phyloP scores from a whole-genome alignment of 208 protist genomes.

The Trypanosoma caninum region DNA sequence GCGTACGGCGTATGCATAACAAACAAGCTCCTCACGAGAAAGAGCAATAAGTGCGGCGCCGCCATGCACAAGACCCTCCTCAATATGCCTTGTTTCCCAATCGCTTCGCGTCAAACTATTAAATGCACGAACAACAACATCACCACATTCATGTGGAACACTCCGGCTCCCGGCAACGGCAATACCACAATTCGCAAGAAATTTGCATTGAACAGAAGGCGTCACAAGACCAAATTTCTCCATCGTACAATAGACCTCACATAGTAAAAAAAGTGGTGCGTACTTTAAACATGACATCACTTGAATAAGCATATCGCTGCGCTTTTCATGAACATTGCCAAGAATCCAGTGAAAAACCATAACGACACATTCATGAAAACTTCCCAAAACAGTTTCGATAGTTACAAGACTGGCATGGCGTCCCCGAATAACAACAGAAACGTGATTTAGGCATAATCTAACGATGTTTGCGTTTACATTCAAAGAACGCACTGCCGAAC shows the following conservation, averaged over 20 bases:
- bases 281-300: constrained; percentile 31
- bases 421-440: constrained; percentile 32
- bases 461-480: constrained; percentile 25
- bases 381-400: constrained; percentile 20
- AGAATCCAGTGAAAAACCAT: constrained; percentile 19
- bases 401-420: constrained; percentile 10
- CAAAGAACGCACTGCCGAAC: constrained; percentile 25
- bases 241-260: constrained; percentile 21
- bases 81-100: constrained; percentile 29
- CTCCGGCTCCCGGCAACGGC: constrained; percentile 13
- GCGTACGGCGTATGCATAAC: constrained; percentile 31
- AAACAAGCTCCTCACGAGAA: constrained; percentile 29
- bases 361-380: constrained; percentile 24
- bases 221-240: constrained; percentile 14
- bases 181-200: constrained; percentile 72
- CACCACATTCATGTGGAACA: constrained; percentile 12
- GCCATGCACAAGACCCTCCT: constrained; percentile 67
- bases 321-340: neutral
- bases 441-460: constrained; percentile 45
- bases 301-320: constrained; percentile 24
- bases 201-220: constrained; percentile 48
- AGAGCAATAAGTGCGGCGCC: constrained; percentile 52
- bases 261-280: constrained; percentile 27
- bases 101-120: constrained; percentile 20
- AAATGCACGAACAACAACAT: constrained; percentile 34